Conservation (phyloP, 2,329 filamentous ascomycete species). For the Elsinoe fawcettii region DNA sequence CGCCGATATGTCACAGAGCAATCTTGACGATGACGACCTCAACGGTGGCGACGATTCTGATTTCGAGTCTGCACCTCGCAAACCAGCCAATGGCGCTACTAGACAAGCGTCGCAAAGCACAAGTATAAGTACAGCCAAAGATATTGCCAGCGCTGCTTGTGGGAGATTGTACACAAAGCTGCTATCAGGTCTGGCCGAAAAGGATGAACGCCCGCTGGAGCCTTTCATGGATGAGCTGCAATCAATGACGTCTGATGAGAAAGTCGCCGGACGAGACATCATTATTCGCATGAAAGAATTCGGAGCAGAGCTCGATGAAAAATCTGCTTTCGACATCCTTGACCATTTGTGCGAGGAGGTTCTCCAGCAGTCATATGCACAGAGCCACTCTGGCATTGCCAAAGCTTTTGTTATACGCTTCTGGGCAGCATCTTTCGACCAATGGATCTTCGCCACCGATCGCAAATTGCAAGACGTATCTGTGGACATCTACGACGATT, state of each 20-base stretch:
- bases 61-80: constrained; percentile 1
- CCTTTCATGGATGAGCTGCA: constrained; percentile 14
- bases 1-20: neutral
- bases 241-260: constrained; percentile 17
- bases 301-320: constrained; percentile 22
- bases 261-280: constrained; percentile 22
- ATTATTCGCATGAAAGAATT: constrained; percentile 22
- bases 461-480: constrained; percentile 58
- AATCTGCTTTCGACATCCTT: constrained; percentile 39
- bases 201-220: neutral
- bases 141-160: neutral
- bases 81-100: neutral
- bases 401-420: constrained; percentile 60
- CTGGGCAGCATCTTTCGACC: constrained; percentile 54
- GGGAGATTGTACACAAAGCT: constrained; percentile 8
- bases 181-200: neutral
- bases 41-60: constrained; percentile 1
- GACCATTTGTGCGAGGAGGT: constrained; percentile 42
- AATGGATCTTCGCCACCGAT: constrained; percentile 53
- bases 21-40: constrained; percentile 7
- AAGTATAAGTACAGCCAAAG: neutral
- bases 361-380: constrained; percentile 46
- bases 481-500: constrained; percentile 70
- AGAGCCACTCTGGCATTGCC: constrained; percentile 67
- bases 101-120: constrained; percentile 8